Conservation (phyloP, 2,329 filamentous ascomycete genomes). For the Cercospora nicotianae region DNA sequence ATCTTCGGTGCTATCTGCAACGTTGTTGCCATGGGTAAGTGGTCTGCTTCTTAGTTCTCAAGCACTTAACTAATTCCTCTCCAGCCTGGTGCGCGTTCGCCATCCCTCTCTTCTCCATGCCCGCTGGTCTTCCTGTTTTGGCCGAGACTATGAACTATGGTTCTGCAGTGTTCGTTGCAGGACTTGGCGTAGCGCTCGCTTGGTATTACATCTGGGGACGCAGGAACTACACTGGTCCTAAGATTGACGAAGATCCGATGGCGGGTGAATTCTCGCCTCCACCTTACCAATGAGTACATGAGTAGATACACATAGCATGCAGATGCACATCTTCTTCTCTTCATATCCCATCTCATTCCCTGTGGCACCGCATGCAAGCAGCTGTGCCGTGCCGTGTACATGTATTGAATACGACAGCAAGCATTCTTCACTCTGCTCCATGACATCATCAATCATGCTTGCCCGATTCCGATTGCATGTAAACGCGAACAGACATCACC, state of each 20-base stretch:
- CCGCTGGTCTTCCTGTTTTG: slow-evolving; percentile 61
- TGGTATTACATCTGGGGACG: slow-evolving; percentile 73
- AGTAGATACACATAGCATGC: slow-evolving; percentile 1
- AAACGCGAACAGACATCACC: background rate
- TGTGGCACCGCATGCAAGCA: background rate
- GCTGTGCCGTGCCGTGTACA: background rate
- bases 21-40: slow-evolving; percentile 62
- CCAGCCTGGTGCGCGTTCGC: slow-evolving; percentile 66
- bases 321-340: background rate
- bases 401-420: background rate
- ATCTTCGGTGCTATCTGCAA: slow-evolving; percentile 63
- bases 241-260: slow-evolving; percentile 31
- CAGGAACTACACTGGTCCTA: slow-evolving; percentile 64
- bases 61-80: slow-evolving; percentile 2
- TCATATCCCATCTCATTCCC: background rate
- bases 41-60: background rate
- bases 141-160: slow-evolving; percentile 69
- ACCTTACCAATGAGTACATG: background rate
- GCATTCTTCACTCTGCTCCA: background rate
- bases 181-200: slow-evolving; percentile 58
- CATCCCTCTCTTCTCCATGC: slow-evolving; percentile 70
- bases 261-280: slow-evolving; percentile 1
- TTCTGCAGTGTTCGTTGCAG: slow-evolving; percentile 69
- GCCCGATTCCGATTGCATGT: background rate
- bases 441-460: background rate